Conservation (phyloP, 306 rosid genomes). For the Prunus armeniaca region DNA sequence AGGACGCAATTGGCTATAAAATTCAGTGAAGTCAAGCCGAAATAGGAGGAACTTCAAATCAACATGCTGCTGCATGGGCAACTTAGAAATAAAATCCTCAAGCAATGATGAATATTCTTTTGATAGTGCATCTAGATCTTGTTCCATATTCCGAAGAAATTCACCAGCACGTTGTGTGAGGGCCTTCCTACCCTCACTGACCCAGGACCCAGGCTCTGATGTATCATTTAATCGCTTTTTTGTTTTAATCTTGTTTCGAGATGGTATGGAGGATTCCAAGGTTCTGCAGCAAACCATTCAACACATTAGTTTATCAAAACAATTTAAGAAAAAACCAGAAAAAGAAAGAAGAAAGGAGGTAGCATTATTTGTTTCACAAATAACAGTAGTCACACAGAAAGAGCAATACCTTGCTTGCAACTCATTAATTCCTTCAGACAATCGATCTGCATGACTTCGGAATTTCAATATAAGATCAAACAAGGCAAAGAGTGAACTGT, state of each 20-base stretch:
- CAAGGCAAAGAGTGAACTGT: conserved; percentile 72
- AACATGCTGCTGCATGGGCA: conserved; percentile 93
- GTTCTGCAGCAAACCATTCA: conserved; percentile 47
- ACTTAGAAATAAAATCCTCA: conserved; percentile 85
- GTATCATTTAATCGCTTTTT: conserved; percentile 41
- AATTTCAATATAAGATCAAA: conserved; percentile 89
- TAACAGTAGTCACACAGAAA: conserved; percentile 9
- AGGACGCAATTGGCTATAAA: conserved; percentile 65
- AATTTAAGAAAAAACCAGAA: not conserved
- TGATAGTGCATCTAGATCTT: conserved; percentile 71
- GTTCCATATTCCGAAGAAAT: conserved; percentile 73
- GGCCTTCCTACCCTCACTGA: conserved; percentile 86
- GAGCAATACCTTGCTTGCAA: conserved; percentile 79
- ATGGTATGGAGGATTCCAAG: conserved; percentile 57
- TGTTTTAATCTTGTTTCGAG: conserved; percentile 57
- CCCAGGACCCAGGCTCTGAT: conserved; percentile 67
- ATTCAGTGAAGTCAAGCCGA: conserved; percentile 94
- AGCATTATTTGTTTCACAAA: not conserved
- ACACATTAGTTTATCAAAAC: conserved; percentile 9
- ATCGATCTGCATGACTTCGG: conserved; percentile 77
- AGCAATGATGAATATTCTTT: conserved; percentile 82
- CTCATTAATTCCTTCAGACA: conserved; percentile 89
- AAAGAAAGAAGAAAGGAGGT: not conserved
- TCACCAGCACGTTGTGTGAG: conserved; percentile 80
- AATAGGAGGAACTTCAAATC: conserved; percentile 93